phyloP scores from a whole-genome alignment of 257 asterid genomes.

The Rehmannia glutinosa region DNA sequence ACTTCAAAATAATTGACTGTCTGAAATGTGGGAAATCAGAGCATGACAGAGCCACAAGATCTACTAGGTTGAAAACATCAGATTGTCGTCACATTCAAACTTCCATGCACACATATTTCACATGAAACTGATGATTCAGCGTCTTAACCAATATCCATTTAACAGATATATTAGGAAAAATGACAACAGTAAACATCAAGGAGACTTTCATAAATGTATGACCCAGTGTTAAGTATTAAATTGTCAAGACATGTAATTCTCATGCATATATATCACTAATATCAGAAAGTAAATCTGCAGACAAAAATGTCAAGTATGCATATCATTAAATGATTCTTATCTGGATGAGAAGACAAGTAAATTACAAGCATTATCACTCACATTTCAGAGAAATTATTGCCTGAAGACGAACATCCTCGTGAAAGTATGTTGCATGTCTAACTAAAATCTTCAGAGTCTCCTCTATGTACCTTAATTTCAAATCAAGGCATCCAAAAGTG shows the following conservation, averaged over 20 bases:
- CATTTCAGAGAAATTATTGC: constrained; percentile 84
- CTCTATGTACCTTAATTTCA: constrained; percentile 70
- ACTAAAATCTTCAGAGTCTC: constrained; percentile 82
- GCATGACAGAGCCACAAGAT: constrained; percentile 11
- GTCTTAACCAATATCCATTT: neutral
- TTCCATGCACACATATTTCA: neutral
- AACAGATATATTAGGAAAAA: neutral
- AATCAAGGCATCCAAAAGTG: constrained; percentile 45
- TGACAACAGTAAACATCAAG: constrained; percentile 1
- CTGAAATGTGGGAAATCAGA: neutral
- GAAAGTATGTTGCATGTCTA: constrained; percentile 84
- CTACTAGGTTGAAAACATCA: neutral
- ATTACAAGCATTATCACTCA: constrained; percentile 35
- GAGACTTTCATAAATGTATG: neutral
- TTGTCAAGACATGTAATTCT: neutral
- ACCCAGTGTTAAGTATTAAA: neutral
- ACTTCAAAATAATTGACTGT: neutral
- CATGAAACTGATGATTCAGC: neutral
- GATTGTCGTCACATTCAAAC: neutral
- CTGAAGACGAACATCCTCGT: constrained; percentile 97
- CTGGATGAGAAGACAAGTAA: neutral
- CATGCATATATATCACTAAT: neutral
- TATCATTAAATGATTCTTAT: constrained; percentile 10
- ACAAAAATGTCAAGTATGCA: constrained; percentile 3
- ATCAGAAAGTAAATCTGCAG: neutral